phyloP scores from a whole-genome alignment of 495 filamentous ascomycete genomes.

The Tuber borchii region DNA sequence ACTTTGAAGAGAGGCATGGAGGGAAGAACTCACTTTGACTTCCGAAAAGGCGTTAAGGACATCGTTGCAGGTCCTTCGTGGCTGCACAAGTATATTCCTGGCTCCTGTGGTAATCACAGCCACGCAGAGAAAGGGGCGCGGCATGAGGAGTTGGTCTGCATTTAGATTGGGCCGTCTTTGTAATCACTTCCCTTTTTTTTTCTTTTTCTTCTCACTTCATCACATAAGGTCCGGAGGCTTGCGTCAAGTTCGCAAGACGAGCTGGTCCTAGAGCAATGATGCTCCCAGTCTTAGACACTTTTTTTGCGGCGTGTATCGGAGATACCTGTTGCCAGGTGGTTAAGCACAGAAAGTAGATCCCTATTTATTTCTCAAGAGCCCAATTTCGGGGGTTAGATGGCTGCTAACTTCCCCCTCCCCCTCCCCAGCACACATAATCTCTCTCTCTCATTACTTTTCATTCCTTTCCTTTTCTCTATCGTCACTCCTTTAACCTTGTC shows the following conservation, averaged over 20 bases:
- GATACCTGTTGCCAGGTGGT: background rate
- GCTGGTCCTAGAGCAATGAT: background rate
- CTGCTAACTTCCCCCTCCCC: background rate
- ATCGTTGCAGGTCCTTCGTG: background rate
- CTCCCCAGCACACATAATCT: background rate
- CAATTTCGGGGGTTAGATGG: background rate
- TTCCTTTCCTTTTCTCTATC: background rate
- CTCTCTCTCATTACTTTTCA: background rate
- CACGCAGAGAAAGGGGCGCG: background rate
- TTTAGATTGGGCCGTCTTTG: background rate
- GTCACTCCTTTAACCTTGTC: background rate
- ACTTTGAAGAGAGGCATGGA: slow-evolving; percentile 23
- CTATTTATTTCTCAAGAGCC: background rate
- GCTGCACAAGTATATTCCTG: background rate
- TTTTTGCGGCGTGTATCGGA: background rate
- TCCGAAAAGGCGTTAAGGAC: background rate
- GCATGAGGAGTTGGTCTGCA: background rate
- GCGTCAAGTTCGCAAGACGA: background rate
- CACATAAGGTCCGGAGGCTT: background rate
- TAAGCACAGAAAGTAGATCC: background rate
- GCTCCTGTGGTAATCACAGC: background rate
- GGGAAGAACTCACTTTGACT: background rate
- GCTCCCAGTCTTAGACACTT: background rate
- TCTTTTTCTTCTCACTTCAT: background rate
- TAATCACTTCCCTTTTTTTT: background rate